Evolutionary conservation across 345 rosid genomes (phyloP).

Genomic region (Viola odorata): DNA sequence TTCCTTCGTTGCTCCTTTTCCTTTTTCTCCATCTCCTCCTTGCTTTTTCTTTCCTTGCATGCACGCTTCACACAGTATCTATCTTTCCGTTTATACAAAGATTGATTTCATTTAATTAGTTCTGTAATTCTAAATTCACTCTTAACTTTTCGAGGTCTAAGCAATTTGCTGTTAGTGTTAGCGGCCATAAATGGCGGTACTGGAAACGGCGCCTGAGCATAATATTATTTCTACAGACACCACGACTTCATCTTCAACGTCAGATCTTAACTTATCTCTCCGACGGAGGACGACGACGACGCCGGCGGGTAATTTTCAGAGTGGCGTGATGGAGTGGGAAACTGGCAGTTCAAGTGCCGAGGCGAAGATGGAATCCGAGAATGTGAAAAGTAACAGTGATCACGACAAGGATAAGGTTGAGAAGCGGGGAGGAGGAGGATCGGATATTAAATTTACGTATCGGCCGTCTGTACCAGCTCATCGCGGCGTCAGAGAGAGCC

Average conservation of each 20-base stretch:
- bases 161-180: no score
- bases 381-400: not conserved
- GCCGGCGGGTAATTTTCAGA: constrained; percentile 7
- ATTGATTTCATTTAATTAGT: no score
- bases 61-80: no score
- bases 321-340: constrained; percentile 8
- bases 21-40: no score
- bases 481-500: constrained; percentile 63
- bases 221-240: no score
- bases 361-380: constrained; percentile 1
- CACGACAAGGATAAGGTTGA: constrained; percentile 13
- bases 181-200: no score
- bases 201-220: no score
- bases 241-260: not conserved
- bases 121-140: no score
- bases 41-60: no score
- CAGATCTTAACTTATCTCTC: constrained; percentile 40
- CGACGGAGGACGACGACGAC: constrained; percentile 30
- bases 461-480: constrained; percentile 85
- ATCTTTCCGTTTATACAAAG: no score
- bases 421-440: constrained; percentile 16
- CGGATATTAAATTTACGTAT: constrained; percentile 40
- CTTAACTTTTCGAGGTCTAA: no score
- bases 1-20: no score
- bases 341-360: not conserved